A percentile compares a stretch with the other conserved stretches of the same genome.
These are phyloP conservation scores for Aquanectria penicillioides DNA, from an alignment of 2,329 filamentous ascomycete species.

Conservation along the genomic window DNA sequence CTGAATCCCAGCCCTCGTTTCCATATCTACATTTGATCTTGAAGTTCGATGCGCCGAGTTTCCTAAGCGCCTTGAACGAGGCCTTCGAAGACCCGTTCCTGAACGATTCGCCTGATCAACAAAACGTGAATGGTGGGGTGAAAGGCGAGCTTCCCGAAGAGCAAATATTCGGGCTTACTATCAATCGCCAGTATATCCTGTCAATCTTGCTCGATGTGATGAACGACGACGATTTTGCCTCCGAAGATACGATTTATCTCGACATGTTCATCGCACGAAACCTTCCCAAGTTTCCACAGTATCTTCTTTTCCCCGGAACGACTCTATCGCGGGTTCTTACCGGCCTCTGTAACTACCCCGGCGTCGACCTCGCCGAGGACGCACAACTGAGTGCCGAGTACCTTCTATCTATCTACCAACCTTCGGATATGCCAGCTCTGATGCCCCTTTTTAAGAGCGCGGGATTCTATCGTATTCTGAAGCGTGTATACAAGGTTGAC, in stretches of 20 bases:
- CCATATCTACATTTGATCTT: conserved; percentile 86
- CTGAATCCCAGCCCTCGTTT: conserved; percentile 77
- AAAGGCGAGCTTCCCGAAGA: conserved; percentile 68
- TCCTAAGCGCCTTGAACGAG: conserved; percentile 95
- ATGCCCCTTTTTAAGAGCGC: conserved; percentile 83
- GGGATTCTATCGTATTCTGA: conserved; percentile 89
- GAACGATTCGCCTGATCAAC: conserved; percentile 78
- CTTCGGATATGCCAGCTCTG: conserved; percentile 79
- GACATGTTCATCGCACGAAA: conserved; percentile 99
- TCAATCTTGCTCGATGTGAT: conserved; percentile 93
- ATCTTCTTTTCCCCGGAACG: conserved; percentile 88
- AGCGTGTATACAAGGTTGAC: conserved; percentile 84
- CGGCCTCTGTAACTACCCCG: conserved; percentile 86
- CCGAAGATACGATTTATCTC: conserved; percentile 89
- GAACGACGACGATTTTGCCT: conserved; percentile 77
- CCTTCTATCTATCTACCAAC: conserved; percentile 90
- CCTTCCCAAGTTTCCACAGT: conserved; percentile 95
- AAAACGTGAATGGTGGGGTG: conserved; percentile 60
- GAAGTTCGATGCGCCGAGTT: conserved; percentile 89
- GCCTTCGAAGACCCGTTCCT: conserved; percentile 96
- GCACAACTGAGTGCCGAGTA: conserved; percentile 98
- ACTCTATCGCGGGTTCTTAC: conserved; percentile 83
- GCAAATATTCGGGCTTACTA: conserved; percentile 73
- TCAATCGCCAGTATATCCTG: conserved; percentile 92
- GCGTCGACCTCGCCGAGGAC: conserved; percentile 84